phyloP scores from a whole-genome alignment of 1,284 basidiomycete genomes.

The Abortiporus biennis region DNA sequence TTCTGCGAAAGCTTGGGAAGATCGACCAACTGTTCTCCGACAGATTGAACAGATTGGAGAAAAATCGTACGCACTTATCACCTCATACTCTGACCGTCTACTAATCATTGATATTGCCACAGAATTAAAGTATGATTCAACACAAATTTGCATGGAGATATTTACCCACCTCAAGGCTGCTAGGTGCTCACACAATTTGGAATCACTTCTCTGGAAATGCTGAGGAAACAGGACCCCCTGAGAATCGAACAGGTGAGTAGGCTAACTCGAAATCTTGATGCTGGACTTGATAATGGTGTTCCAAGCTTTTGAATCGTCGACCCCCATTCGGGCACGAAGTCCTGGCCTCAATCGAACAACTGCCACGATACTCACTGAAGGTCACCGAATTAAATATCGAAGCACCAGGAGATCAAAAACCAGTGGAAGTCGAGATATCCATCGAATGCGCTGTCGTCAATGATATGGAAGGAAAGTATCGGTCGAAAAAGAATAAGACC shows the following conservation, averaged over 20 bases:
- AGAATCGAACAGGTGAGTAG: slow-evolving; percentile 55
- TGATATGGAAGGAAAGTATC: slow-evolving; percentile 22
- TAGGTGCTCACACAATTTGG: slow-evolving; percentile 72
- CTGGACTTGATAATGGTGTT: slow-evolving; percentile 1
- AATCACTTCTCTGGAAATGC: slow-evolving; percentile 52
- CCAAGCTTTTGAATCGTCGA: slow-evolving; percentile 67
- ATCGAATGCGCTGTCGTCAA: slow-evolving; percentile 49
- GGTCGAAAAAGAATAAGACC: slow-evolving; percentile 40
- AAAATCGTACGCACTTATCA: slow-evolving; percentile 58
- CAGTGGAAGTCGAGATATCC: slow-evolving; percentile 54
- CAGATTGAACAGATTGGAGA: slow-evolving; percentile 82
- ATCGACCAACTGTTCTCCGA: slow-evolving; percentile 69
- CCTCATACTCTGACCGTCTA: not conserved
- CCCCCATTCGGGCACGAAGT: slow-evolving; percentile 69
- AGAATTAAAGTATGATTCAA: slow-evolving; percentile 2
- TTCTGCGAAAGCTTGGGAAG: slow-evolving; percentile 80
- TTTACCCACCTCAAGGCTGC: not conserved
- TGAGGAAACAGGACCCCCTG: slow-evolving; percentile 49
- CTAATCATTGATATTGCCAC: not conserved
- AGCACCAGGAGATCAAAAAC: slow-evolving; percentile 36
- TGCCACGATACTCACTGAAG: slow-evolving; percentile 56
- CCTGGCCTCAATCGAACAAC: slow-evolving; percentile 48
- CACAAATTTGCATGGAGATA: too few species aligned
- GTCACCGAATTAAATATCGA: slow-evolving; percentile 40
- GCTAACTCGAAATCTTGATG: not conserved